A percentile compares a stretch with the other conserved stretches of the same genome.
Evolutionary conservation across 257 asterid species (phyloP).

Genomic region (Solanum peruvianum): DNA sequence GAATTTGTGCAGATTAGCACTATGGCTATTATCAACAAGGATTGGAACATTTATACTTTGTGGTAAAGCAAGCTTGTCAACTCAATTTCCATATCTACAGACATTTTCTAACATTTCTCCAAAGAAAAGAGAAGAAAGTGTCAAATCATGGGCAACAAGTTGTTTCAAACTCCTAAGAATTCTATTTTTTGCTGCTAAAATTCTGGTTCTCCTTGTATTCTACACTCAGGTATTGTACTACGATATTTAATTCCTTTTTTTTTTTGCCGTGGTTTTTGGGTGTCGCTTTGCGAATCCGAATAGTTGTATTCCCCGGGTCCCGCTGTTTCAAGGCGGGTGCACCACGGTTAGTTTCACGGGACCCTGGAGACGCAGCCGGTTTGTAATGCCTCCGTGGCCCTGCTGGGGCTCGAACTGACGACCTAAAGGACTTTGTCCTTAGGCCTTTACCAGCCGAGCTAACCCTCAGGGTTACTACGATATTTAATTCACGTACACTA

Average conservation of each 20-base stretch:
- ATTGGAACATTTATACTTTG: slow-evolving; percentile 54
- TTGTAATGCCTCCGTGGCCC: no score
- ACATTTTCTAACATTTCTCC: slow-evolving; percentile 34
- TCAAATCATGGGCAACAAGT: slow-evolving; percentile 51
- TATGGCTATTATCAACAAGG: slow-evolving; percentile 49
- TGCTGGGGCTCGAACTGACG: no score
- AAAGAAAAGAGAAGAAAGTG: slow-evolving; percentile 27
- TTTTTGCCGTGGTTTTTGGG: no score
- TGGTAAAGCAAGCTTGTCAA: slow-evolving; percentile 42
- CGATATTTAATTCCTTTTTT: not conserved
- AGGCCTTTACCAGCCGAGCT: no score
- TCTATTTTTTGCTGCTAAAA: slow-evolving; percentile 27
- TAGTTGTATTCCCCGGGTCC: no score
- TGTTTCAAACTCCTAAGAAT: slow-evolving; percentile 26
- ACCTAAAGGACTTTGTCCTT: no score
- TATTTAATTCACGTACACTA: not conserved
- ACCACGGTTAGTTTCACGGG: no score
- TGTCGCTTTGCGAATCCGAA: no score
- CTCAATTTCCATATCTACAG: slow-evolving; percentile 39
- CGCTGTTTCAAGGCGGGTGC: no score
- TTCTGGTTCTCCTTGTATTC: slow-evolving; percentile 31
- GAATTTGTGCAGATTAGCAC: slow-evolving; percentile 14
- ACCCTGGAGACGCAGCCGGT: rapidly evolving
- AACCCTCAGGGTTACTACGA: no score
- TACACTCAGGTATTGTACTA: slow-evolving; percentile 52